Evolutionary conservation across 1,284 basidiomycete species (phyloP).

Genomic region (Wolfiporia cocos): DNA sequence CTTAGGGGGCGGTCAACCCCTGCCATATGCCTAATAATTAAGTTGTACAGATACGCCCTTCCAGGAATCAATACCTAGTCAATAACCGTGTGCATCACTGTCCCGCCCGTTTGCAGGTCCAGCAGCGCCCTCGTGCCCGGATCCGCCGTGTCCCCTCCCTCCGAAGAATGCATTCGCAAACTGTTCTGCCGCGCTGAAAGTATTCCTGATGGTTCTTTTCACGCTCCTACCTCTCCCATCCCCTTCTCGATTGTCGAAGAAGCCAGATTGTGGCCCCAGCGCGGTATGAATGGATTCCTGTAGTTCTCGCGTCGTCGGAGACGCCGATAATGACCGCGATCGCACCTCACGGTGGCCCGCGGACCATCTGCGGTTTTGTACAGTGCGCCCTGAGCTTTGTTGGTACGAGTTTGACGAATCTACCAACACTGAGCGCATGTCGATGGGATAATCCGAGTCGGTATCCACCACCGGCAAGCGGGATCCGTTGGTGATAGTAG

Average conservation of each 20-base stretch:
- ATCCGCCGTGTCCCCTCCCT: constrained; percentile 22
- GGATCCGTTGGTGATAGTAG: constrained; percentile 9
- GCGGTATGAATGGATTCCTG: constrained; percentile 38
- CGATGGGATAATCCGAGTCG: constrained; percentile 10
- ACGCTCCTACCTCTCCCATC: constrained; percentile 50
- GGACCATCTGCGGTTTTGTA: constrained; percentile 14
- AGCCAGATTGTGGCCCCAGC: constrained; percentile 22
- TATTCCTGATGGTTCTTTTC: constrained; percentile 57
- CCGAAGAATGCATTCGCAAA: constrained; percentile 62
- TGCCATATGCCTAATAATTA: too few relatives aligned
- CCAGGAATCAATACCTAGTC: too few relatives aligned
- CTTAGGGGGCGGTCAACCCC: too few relatives aligned
- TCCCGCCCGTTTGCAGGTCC: constrained; percentile 18
- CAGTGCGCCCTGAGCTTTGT: constrained; percentile 18
- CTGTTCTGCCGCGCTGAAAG: constrained; percentile 60
- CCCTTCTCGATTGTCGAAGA: constrained; percentile 24
- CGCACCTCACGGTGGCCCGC: constrained; percentile 19
- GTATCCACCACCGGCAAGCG: constrained; percentile 10
- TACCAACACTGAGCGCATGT: constrained; percentile 12
- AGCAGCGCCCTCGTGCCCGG: constrained; percentile 18
- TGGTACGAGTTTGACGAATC: constrained; percentile 20
- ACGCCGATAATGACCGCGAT: constrained; percentile 18
- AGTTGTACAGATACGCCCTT: too few relatives aligned
- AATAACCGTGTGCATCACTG: constrained; percentile 21
- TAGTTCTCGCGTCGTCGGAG: constrained; percentile 30